These are phyloP conservation scores for Candida buenavistaensis DNA, from an alignment of 1,139 yeast species.

Conservation along the genomic window DNA sequence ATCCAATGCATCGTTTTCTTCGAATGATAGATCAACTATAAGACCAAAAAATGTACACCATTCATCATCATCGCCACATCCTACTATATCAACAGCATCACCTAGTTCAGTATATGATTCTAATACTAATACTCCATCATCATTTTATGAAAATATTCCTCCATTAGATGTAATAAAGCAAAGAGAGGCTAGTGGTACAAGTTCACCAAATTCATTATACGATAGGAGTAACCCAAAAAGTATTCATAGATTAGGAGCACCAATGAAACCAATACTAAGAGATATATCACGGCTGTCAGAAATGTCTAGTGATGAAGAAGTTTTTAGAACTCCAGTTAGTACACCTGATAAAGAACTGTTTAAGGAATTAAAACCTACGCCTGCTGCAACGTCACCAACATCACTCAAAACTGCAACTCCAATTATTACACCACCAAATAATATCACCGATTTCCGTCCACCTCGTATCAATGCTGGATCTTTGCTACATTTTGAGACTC, in stretches of 20 bases:
- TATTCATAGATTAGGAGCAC: conserved; percentile 4
- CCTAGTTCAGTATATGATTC: conserved; percentile 2
- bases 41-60: conserved; percentile 2
- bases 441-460: conserved; percentile 1
- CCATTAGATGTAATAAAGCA: conserved; percentile 4
- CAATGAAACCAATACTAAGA: conserved; percentile 6
- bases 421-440: conserved; percentile 5
- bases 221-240: conserved; percentile 1
- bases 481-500: conserved; percentile 6
- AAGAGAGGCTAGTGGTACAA: background rate
- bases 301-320: conserved; percentile 6
- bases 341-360: conserved; percentile 9
- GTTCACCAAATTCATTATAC: conserved; percentile 3
- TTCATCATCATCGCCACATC: background rate
- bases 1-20: conserved; percentile 1
- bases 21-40: conserved; percentile 1
- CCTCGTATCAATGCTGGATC: conserved; percentile 8
- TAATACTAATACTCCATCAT: conserved; percentile 1
- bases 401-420: conserved; percentile 4
- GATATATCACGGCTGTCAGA: conserved; percentile 7
- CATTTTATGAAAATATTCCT: background rate
- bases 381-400: conserved; percentile 6
- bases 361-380: conserved; percentile 4
- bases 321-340: conserved; percentile 5
- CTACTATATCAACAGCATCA: background rate